These are phyloP conservation scores for Lachnellula willkommii DNA, from an alignment of 2,329 filamentous ascomycete species.

Conservation along the genomic window DNA sequence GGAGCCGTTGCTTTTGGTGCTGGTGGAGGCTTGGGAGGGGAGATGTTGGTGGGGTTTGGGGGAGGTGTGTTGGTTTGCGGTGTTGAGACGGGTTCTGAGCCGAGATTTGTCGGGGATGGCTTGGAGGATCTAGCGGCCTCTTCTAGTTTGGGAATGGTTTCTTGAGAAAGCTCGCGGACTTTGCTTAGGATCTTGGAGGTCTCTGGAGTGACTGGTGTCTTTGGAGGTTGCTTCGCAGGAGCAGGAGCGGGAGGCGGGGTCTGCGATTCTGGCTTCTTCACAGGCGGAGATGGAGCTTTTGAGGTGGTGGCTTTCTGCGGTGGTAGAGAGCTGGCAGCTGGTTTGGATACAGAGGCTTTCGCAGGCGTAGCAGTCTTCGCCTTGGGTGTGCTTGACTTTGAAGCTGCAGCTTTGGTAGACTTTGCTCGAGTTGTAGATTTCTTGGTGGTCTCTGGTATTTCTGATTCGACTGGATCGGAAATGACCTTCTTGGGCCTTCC, in stretches of 20 bases:
- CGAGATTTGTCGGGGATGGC: conserved; percentile 1
- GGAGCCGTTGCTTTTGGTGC: background rate
- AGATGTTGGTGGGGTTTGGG: background rate
- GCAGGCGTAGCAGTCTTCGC: conserved; percentile 7
- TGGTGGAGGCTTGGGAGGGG: background rate
- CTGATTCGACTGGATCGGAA: conserved; percentile 18
- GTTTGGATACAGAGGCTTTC: conserved; percentile 11
- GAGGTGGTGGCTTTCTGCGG: conserved; percentile 1
- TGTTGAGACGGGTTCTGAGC: background rate
- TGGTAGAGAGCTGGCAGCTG: background rate
- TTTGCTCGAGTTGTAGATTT: conserved; percentile 21
- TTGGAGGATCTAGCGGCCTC: background rate
- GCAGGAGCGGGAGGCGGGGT: background rate
- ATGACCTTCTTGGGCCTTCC: conserved; percentile 29
- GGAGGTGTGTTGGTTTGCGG: background rate
- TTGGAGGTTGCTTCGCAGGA: background rate
- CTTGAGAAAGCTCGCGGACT: conserved; percentile 16
- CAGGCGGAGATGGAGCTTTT: conserved; percentile 1
- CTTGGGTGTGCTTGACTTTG: conserved; percentile 9
- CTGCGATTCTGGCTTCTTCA: background rate
- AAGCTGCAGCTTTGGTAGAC: conserved; percentile 19
- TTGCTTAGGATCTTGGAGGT: conserved; percentile 18
- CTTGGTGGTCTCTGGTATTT: conserved; percentile 13
- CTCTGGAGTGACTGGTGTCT: conserved; percentile 6
- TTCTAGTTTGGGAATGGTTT: background rate